Conservation (phyloP, 306 rosid species). For the Begonia fuchsioides region DNA sequence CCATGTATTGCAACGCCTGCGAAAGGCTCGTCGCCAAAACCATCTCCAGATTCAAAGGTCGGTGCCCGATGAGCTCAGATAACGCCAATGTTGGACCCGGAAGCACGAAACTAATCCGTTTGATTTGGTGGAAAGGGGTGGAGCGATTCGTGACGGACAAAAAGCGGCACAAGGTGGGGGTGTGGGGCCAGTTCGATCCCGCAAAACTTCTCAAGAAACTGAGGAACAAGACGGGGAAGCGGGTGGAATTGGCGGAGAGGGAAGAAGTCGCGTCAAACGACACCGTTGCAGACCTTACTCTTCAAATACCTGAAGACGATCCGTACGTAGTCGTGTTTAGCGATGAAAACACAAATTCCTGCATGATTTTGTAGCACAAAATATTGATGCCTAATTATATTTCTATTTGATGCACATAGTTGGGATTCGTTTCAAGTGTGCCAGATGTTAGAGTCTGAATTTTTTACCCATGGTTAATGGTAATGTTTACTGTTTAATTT, state of each 20-base stretch:
- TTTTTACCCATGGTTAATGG: too few relatives aligned
- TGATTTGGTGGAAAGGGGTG: slow-evolving; percentile 29
- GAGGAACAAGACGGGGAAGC: slow-evolving; percentile 48
- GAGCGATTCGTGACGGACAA: slow-evolving; percentile 54
- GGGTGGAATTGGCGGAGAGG: slow-evolving; percentile 32
- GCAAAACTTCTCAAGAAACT: slow-evolving; percentile 51
- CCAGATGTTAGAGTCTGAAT: too few relatives aligned
- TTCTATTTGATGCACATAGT: too few relatives aligned
- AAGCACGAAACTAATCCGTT: not conserved
- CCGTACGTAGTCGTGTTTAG: too few relatives aligned
- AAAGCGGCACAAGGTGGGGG: slow-evolving; percentile 38
- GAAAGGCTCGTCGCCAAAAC: slow-evolving; percentile 54
- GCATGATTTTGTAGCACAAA: too few relatives aligned
- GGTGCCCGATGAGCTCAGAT: not conserved
- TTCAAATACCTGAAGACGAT: too few relatives aligned
- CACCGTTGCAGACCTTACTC: not conserved
- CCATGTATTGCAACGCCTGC: slow-evolving; percentile 75
- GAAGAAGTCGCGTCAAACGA: slow-evolving; percentile 12
- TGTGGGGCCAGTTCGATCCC: slow-evolving; percentile 53
- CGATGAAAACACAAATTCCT: too few relatives aligned
- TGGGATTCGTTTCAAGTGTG: too few relatives aligned
- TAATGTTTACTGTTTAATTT: too few relatives aligned
- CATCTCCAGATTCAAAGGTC: slow-evolving; percentile 58
- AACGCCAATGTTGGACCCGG: too few relatives aligned
- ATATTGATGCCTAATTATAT: too few relatives aligned